phyloP scores from a whole-genome alignment of 2,329 filamentous ascomycete genomes.

The Aspergillus spinulosporus region DNA sequence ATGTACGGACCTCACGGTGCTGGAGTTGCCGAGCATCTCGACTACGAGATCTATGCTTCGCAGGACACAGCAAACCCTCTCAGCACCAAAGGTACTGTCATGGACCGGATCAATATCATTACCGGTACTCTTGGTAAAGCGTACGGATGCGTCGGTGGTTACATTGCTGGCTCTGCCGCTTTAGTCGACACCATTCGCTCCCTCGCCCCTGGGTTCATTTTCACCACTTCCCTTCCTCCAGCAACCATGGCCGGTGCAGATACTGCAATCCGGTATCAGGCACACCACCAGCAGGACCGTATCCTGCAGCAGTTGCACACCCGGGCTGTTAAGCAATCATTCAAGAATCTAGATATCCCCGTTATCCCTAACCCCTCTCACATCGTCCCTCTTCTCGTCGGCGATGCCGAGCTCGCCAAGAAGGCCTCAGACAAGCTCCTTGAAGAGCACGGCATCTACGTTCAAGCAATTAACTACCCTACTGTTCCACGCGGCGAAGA shows the following conservation, averaged over 20 bases:
- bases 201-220: slow-evolving; percentile 95
- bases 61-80: slow-evolving; percentile 59
- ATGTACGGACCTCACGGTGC: slow-evolving; percentile 98
- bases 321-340: slow-evolving; percentile 83
- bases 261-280: slow-evolving; percentile 91
- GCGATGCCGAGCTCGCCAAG: slow-evolving; percentile 90
- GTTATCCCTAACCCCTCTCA: slow-evolving; percentile 98
- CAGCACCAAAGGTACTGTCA: slow-evolving; percentile 69
- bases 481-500: slow-evolving; percentile 98
- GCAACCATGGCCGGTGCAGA: slow-evolving; percentile 95
- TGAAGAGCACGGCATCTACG: slow-evolving; percentile 88
- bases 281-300: slow-evolving; percentile 79
- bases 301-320: slow-evolving; percentile 95
- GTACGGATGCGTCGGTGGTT: slow-evolving; percentile 95
- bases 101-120: slow-evolving; percentile 97
- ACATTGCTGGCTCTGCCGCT: slow-evolving; percentile 85
- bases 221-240: slow-evolving; percentile 93
- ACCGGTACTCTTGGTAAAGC: slow-evolving; percentile 96
- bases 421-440: slow-evolving; percentile 88
- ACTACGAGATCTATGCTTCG: slow-evolving; percentile 80
- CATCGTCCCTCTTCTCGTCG: slow-evolving; percentile 91
- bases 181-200: slow-evolving; percentile 93
- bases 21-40: slow-evolving; percentile 94
- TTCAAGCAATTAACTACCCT: slow-evolving; percentile 98
- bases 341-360: slow-evolving; percentile 79